Percentiles rank a stretch among this genome's conserved stretches.
phyloP scores from a whole-genome alignment of 257 asterid genomes.

The Salvia miltiorrhiza region DNA sequence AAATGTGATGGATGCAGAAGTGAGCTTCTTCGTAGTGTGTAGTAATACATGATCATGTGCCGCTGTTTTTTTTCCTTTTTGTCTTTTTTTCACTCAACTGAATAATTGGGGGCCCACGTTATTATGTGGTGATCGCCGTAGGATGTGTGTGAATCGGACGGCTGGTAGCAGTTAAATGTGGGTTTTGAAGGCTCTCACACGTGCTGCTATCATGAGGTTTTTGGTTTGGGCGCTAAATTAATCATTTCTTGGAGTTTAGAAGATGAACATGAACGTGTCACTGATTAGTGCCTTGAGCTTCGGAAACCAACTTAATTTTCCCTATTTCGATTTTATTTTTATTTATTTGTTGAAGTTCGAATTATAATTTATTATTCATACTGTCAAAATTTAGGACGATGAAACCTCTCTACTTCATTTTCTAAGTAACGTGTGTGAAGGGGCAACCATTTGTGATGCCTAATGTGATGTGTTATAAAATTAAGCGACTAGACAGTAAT shows the following conservation, averaged over 20 bases:
- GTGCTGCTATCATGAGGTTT: slow-evolving; percentile 25
- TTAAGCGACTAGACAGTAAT: neutral
- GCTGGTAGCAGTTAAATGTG: slow-evolving; percentile 22
- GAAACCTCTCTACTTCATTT: too few species aligned
- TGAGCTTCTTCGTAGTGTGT: slow-evolving; percentile 20
- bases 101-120: slow-evolving; percentile 19
- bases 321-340: neutral
- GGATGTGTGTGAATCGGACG: slow-evolving; percentile 33
- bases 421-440: too few species aligned
- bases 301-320: neutral
- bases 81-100: slow-evolving; percentile 10
- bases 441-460: too few species aligned
- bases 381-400: too few species aligned
- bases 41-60: slow-evolving; percentile 42
- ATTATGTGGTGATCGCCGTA: slow-evolving; percentile 12
- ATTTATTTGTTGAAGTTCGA: too few species aligned
- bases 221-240: neutral
- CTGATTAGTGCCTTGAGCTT: neutral
- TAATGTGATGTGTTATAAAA: neutral
- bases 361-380: too few species aligned
- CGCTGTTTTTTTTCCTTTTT: slow-evolving; percentile 14
- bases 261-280: slow-evolving; percentile 6
- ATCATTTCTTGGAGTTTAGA: slow-evolving; percentile 18
- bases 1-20: slow-evolving; percentile 25
- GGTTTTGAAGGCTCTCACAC: slow-evolving; percentile 23